These are phyloP conservation scores for Boletus huronensis DNA, from an alignment of 768 basidiomycete species.

Conservation along the genomic window DNA sequence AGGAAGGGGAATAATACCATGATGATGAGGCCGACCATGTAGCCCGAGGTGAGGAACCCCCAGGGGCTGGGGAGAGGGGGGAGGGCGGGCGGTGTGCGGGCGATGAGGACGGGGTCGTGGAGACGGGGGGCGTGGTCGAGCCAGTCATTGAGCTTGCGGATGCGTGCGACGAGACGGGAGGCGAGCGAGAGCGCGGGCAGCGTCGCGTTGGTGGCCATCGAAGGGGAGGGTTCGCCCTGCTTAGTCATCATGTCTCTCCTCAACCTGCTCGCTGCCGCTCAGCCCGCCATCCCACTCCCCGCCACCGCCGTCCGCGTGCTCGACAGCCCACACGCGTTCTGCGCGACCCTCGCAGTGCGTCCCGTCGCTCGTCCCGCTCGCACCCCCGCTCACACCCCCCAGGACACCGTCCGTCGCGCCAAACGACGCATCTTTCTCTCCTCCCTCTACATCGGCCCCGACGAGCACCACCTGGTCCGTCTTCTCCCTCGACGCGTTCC, in stretches of 20 bases:
- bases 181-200: background rate
- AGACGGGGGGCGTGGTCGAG: background rate
- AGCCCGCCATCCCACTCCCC: constrained; percentile 48
- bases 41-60: constrained; percentile 72
- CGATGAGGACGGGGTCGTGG: background rate
- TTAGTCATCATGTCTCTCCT: constrained; percentile 27
- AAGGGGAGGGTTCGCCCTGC: too few species aligned
- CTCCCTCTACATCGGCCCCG: constrained; percentile 81
- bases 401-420: constrained; percentile 81
- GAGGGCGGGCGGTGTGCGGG: background rate
- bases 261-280: constrained; percentile 32
- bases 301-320: constrained; percentile 52
- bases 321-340: constrained; percentile 56
- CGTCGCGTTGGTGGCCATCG: constrained; percentile 7
- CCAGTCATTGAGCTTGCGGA: constrained; percentile 33
- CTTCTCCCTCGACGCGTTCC: background rate
- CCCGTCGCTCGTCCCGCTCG: fast-evolving
- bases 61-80: constrained; percentile 54
- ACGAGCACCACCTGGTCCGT: constrained; percentile 76
- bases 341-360: constrained; percentile 51
- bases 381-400: background rate
- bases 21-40: constrained; percentile 61
- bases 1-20: constrained; percentile 45
- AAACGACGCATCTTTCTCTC: constrained; percentile 82
- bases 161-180: background rate